A percentile compares a stretch with the other conserved stretches of the same genome.
Evolutionary conservation across 2,329 filamentous ascomycete species (phyloP).

Genomic region (Escovopsis sp.): DNA sequence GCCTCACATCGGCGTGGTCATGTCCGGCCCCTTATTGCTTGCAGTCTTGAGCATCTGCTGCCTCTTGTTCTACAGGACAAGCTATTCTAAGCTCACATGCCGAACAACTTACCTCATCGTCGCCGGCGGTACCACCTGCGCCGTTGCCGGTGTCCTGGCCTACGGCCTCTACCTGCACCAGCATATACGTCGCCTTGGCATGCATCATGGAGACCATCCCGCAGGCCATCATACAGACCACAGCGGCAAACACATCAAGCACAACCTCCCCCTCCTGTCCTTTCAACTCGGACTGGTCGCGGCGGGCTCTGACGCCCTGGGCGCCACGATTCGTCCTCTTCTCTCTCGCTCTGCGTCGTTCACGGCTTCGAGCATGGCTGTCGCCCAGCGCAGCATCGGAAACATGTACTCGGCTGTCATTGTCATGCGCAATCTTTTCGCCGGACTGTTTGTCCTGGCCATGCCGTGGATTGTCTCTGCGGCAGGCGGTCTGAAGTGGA

Average conservation of each 20-base stretch:
- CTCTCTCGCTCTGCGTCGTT: constrained; percentile 34
- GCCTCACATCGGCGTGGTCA: constrained; percentile 27
- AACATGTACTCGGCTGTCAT: constrained; percentile 33
- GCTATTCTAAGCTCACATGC: constrained; percentile 18
- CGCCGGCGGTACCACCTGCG: constrained; percentile 22
- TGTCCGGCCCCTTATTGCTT: constrained; percentile 29
- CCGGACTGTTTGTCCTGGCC: constrained; percentile 29
- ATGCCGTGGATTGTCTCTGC: constrained; percentile 22
- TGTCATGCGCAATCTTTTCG: constrained; percentile 25
- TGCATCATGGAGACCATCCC: too few relatives aligned
- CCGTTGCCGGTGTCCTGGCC: constrained; percentile 26
- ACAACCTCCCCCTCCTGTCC: constrained; percentile 26
- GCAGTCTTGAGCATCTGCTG: constrained; percentile 18
- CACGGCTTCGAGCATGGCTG: constrained; percentile 30
- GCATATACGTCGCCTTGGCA: constrained; percentile 4
- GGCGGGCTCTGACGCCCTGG: constrained; percentile 25
- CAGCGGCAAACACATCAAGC: not conserved
- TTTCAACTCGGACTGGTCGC: constrained; percentile 34
- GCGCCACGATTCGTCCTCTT: constrained; percentile 26
- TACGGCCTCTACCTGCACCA: constrained; percentile 25
- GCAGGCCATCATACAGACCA: too few relatives aligned
- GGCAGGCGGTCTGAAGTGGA: constrained; percentile 21
- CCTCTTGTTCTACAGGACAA: constrained; percentile 19
- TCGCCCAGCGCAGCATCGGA: constrained; percentile 29
- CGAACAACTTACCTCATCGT: constrained; percentile 20